phyloP scores from a whole-genome alignment of 2,329 filamentous ascomycete species.

The Onygenales sp. region DNA sequence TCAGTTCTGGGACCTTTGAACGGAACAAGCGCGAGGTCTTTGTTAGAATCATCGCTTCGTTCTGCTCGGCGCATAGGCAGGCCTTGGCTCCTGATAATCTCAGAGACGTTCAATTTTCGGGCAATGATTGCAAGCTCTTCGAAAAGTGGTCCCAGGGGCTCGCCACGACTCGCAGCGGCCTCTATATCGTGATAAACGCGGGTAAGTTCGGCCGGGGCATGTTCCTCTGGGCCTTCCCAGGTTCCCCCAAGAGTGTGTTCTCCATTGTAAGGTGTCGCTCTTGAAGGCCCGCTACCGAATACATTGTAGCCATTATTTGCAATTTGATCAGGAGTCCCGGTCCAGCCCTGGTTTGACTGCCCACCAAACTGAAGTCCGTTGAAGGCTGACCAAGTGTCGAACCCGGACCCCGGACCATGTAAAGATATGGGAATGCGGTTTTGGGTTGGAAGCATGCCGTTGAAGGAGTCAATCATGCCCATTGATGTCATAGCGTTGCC shows the following conservation, averaged over 20 bases:
- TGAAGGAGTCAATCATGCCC: neutral
- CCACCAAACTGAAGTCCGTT: neutral
- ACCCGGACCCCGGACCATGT: neutral
- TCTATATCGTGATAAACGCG: constrained; percentile 22
- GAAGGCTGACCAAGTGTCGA: neutral
- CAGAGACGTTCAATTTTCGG: constrained; percentile 5
- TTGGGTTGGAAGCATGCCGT: neutral
- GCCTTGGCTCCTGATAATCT: neutral
- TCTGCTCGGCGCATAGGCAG: neutral
- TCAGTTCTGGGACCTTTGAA: neutral
- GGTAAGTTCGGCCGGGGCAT: constrained; percentile 15
- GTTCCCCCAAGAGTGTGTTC: neutral
- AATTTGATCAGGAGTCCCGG: neutral
- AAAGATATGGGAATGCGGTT: neutral
- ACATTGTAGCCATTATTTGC: neutral
- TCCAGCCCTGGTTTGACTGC: neutral
- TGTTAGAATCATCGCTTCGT: neutral
- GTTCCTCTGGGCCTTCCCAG: constrained; percentile 7
- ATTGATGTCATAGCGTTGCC: neutral
- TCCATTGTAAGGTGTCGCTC: neutral
- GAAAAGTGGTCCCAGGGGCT: constrained; percentile 19
- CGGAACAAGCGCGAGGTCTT: neutral
- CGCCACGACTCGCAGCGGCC: constrained; percentile 18
- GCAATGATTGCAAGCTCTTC: constrained; percentile 17
- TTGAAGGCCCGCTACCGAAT: neutral